A percentile compares a stretch with the other conserved stretches of the same genome.
Evolutionary conservation across 176 grass and related monocot genomes (phyloP).

Genomic region (Bothriochloa decipiens): DNA sequence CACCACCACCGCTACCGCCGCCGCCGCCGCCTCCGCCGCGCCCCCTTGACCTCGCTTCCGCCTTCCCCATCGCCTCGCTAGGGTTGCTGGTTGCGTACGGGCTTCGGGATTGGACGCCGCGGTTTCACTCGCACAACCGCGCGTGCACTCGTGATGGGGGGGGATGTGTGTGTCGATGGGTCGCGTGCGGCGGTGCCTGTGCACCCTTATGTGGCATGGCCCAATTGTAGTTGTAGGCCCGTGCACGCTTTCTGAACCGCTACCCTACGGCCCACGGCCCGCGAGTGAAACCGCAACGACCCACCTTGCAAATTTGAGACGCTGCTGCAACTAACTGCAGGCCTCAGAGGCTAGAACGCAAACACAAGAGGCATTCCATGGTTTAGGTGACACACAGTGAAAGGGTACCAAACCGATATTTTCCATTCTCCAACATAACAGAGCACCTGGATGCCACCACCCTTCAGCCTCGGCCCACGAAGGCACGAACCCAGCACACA

Average conservation of each 20-base stretch:
- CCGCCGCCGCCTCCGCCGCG: too few species aligned
- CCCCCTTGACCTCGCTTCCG: conserved; percentile 45
- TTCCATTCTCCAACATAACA: too few species aligned
- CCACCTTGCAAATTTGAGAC: neutral
- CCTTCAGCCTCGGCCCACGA: too few species aligned
- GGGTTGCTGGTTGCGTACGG: neutral
- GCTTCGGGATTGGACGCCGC: neutral
- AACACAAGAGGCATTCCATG: too few species aligned
- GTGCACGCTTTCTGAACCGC: neutral
- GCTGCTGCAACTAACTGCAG: too few species aligned
- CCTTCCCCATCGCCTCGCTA: conserved; percentile 42
- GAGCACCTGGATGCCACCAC: too few species aligned
- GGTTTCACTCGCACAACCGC: neutral
- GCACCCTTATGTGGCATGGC: neutral
- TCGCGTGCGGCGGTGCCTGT: neutral
- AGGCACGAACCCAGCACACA: too few species aligned
- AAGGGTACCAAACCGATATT: too few species aligned
- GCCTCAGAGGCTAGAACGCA: too few species aligned
- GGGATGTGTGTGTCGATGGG: too few species aligned
- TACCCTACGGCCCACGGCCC: neutral
- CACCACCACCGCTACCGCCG: conserved; percentile 31
- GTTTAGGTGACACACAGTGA: too few species aligned
- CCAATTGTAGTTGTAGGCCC: neutral
- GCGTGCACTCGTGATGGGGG: too few species aligned
- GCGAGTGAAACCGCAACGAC: neutral